Base-by-base conservation (phyloP, 306 rosid species). In the peach (Prunus persica) region DNA sequence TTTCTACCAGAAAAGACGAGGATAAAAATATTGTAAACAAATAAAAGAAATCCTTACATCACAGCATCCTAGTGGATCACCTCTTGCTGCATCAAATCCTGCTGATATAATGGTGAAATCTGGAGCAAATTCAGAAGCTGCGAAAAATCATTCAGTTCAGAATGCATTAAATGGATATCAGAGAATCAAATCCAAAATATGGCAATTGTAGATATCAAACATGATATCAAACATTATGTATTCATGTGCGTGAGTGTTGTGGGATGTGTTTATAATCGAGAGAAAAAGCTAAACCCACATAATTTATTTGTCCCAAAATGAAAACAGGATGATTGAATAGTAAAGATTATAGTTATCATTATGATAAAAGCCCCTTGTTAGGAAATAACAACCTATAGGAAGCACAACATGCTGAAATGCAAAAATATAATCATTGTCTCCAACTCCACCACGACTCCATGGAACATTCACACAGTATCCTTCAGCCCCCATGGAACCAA, bases 71-170 rank as follows among this genome's bases (percentile, higher is more conserved):
- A 92, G 87, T 20, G 97, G 99, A 84, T 95, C 99, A 63, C 99
- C 99, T 87, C 97, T 89, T 25, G 99, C 99, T 74, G 99, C 99
- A 91, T 95, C 99, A 86, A 95, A 95, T 81, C 99, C 99, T 2
- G 99, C 99, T 76, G 99, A 95, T 90, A 95, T 86, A 76, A 95
- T 92, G 84, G 90, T 89, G 76, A 95, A 80, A 86, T 92, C 99
- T 3, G 99, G 99, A 72, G 90, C 85, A 73, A 92, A 95, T 81
- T 88, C 90, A 49, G 91, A 83, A 82, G 97, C 99, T 95, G 97
- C 75, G 79, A 88, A 79, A 63, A 78, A 41, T 52, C 54, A 84
- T 10, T 27, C 18, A 57, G 56, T 78, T 83, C 34, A 80, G 71
- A 74, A 65, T 25, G 50, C 34, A 69, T 69, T 77, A 78, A 57